Percentiles rank a stretch among this genome's conserved stretches.
phyloP scores from a whole-genome alignment of 2,329 filamentous ascomycete genomes.

The Aureobasidium melanogenum region DNA sequence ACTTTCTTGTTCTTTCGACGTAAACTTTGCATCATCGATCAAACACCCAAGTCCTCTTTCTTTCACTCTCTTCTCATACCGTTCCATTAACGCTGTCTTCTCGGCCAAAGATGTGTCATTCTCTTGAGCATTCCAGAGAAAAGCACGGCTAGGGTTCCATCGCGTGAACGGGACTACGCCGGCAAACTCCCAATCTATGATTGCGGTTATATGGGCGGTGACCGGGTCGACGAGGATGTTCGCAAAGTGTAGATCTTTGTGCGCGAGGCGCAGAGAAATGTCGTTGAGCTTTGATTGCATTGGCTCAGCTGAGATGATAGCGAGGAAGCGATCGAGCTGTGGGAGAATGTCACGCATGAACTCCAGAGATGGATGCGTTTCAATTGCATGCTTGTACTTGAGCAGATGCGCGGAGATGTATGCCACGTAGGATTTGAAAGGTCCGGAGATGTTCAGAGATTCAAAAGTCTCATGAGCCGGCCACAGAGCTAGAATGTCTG shows the following conservation, averaged over 20 bases:
- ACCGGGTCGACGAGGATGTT: background rate
- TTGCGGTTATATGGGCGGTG: background rate
- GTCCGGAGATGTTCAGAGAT: background rate
- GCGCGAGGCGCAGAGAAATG: background rate
- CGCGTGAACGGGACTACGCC: background rate
- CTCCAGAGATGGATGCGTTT: background rate
- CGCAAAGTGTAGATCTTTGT: constrained; percentile 7
- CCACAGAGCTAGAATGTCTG: background rate
- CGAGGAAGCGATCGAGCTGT: background rate
- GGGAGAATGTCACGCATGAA: background rate
- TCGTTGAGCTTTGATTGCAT: background rate
- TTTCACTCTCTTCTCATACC: background rate
- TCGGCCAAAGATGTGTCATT: background rate
- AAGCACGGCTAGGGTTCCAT: background rate
- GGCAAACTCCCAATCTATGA: constrained; percentile 8
- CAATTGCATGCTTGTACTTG: background rate
- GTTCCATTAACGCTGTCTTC: background rate
- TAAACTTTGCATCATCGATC: background rate
- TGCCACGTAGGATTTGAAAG: background rate
- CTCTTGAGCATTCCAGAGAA: constrained; percentile 4
- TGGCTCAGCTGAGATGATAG: background rate
- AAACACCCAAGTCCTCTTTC: background rate
- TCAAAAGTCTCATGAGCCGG: background rate
- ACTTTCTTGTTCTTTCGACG: background rate
- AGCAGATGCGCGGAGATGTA: background rate